phyloP scores from a whole-genome alignment of 169 alveolate genomes.

The Eimeria maxima region DNA sequence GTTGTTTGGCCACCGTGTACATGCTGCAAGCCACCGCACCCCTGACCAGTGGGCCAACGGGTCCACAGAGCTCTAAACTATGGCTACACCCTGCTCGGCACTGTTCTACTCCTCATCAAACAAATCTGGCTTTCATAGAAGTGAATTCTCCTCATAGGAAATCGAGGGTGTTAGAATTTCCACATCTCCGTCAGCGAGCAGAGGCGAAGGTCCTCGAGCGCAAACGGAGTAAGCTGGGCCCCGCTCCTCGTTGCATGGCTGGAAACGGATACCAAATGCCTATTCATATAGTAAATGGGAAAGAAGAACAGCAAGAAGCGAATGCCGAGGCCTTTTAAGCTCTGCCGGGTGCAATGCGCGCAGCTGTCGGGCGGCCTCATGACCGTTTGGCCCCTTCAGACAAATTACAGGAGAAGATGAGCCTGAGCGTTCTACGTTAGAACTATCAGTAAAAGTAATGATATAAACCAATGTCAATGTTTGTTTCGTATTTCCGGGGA shows the following conservation, averaged over 20 bases:
- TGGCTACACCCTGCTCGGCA: neutral
- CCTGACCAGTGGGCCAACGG: constrained; percentile 65
- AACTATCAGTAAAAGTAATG: neutral
- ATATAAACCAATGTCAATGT: neutral
- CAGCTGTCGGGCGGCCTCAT: constrained; percentile 74
- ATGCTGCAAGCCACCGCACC: constrained; percentile 43
- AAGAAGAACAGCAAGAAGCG: constrained; percentile 14
- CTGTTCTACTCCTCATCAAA: neutral
- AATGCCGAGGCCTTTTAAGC: neutral
- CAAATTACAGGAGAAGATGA: neutral
- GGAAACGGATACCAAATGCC: neutral
- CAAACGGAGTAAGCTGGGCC: neutral
- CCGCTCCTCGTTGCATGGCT: neutral
- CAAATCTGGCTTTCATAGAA: no score
- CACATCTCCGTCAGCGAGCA: neutral
- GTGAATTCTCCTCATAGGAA: neutral
- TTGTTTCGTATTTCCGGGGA: neutral
- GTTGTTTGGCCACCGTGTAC: neutral
- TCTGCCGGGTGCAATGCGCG: constrained; percentile 18
- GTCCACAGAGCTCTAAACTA: neutral
- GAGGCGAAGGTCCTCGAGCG: neutral
- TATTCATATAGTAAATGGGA: neutral
- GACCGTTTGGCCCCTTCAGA: constrained; percentile 62
- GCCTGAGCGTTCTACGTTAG: neutral
- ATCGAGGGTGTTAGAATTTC: neutral